Evolutionary conservation across 192 early-diverging fungal genomes (phyloP).

Genomic region (Podila horticola): DNA sequence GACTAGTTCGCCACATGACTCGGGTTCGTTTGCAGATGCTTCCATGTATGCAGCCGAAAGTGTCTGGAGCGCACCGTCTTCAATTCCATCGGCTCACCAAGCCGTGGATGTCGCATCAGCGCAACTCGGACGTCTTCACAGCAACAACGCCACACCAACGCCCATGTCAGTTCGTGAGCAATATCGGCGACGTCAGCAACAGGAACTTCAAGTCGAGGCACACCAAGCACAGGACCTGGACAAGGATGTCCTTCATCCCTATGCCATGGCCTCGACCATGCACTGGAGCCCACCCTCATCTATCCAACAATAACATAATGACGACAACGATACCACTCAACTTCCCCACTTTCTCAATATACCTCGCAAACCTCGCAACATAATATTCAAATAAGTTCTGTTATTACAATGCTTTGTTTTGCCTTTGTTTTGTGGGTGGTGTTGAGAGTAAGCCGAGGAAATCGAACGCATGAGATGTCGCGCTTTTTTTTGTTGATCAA

Average conservation of each 20-base stretch:
- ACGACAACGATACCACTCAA: no score
- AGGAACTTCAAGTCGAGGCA: slow-evolving; percentile 13
- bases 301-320: no score
- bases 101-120: slow-evolving; percentile 4
- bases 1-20: slow-evolving; percentile 35
- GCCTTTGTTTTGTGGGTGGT: no score
- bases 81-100: not conserved
- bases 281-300: slow-evolving; percentile 32
- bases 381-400: no score
- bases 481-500: no score
- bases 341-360: no score
- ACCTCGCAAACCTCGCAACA: no score
- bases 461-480: no score
- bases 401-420: no score
- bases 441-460: no score
- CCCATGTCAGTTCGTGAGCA: slow-evolving; percentile 8
- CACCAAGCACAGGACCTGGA: not conserved
- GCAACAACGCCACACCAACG: slow-evolving; percentile 19
- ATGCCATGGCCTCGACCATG: slow-evolving; percentile 24
- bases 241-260: not conserved
- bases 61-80: slow-evolving; percentile 38
- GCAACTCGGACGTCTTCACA: no score
- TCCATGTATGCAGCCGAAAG: slow-evolving; percentile 31
- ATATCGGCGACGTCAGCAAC: not conserved
- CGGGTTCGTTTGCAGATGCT: not conserved